A percentile compares a stretch with the other conserved stretches of the same genome.
Evolutionary conservation across 2,329 filamentous ascomycete genomes (phyloP).

Genomic region (Fusarium sp.): DNA sequence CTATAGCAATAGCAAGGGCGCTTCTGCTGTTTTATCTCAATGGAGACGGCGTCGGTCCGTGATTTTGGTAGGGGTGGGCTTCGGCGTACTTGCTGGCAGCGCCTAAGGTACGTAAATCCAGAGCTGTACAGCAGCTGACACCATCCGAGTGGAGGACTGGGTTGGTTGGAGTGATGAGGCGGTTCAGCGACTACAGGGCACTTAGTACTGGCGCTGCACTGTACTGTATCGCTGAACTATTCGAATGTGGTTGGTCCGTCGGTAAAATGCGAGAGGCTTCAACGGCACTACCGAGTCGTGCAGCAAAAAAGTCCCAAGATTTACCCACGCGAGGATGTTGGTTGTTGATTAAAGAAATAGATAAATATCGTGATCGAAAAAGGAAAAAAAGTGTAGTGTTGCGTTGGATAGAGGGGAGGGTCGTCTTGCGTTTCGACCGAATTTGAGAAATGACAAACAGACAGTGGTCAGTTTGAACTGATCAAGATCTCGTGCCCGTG

Average conservation of each 20-base stretch:
- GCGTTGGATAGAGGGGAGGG: constrained; percentile 10
- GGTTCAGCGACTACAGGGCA: constrained; percentile 26
- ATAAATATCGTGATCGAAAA: constrained; percentile 31
- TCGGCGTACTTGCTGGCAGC: constrained; percentile 39
- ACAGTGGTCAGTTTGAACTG: constrained; percentile 12
- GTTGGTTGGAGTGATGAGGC: constrained; percentile 32
- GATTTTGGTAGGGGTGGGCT: constrained; percentile 31
- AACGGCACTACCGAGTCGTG: constrained; percentile 40
- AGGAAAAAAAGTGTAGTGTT: constrained; percentile 1
- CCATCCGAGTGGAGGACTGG: constrained; percentile 30
- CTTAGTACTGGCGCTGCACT: constrained; percentile 6
- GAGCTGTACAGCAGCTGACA: constrained; percentile 35
- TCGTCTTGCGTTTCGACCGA: constrained; percentile 5
- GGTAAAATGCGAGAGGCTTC: constrained; percentile 30
- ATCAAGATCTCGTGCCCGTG: constrained; percentile 38
- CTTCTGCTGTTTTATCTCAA: constrained; percentile 35
- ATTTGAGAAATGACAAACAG: constrained; percentile 22
- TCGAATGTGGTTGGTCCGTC: constrained; percentile 38
- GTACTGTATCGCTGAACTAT: constrained; percentile 23
- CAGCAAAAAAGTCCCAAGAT: constrained; percentile 21
- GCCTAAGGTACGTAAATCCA: constrained; percentile 33
- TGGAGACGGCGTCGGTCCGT: constrained; percentile 17
- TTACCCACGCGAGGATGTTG: constrained; percentile 14
- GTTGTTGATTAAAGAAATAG: constrained; percentile 15
- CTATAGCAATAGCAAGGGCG: constrained; percentile 14